Evolutionary conservation across 179 eudicot genomes (phyloP).

Genomic region (Heliamphora pulchella): DNA sequence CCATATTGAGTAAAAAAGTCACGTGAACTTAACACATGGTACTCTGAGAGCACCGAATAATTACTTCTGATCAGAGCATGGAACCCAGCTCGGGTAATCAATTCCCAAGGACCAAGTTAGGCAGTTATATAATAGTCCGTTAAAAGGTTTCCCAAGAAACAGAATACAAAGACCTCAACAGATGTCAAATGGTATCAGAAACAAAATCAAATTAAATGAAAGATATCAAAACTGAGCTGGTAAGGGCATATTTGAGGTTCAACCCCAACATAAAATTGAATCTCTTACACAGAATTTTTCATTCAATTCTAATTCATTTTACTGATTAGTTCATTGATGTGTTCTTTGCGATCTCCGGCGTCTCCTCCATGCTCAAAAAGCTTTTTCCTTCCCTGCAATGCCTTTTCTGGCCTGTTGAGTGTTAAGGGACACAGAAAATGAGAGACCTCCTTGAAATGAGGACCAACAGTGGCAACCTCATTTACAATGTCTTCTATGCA

Average conservation of each 20-base stretch:
- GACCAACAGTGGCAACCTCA: slow-evolving; percentile 70
- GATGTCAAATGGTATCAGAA: not conserved
- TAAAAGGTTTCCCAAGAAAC: no score
- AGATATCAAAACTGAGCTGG: not conserved
- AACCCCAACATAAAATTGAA: not conserved
- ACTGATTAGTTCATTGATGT: slow-evolving; percentile 64
- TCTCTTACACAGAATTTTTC: not conserved
- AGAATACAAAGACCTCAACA: not conserved
- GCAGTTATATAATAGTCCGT: no score
- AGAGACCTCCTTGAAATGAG: slow-evolving; percentile 64
- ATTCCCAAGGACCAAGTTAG: no score
- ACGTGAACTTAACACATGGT: no score
- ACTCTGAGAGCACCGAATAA: no score
- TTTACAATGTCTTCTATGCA: slow-evolving; percentile 77
- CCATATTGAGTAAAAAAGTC: no score
- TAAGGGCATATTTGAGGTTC: not conserved
- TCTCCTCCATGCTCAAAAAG: slow-evolving; percentile 78
- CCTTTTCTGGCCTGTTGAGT: slow-evolving; percentile 66
- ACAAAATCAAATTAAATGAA: no score
- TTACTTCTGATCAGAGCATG: no score
- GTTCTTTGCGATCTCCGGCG: slow-evolving; percentile 62
- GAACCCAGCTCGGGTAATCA: no score
- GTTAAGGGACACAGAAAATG: slow-evolving; percentile 69
- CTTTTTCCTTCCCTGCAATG: slow-evolving; percentile 66
- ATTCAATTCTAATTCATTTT: slow-evolving; percentile 56